Percentiles rank a stretch among this genome's conserved stretches.
Evolutionary conservation across 2,329 filamentous ascomycete species (phyloP).

Genomic region (Pseudocercospora fijiensis): DNA sequence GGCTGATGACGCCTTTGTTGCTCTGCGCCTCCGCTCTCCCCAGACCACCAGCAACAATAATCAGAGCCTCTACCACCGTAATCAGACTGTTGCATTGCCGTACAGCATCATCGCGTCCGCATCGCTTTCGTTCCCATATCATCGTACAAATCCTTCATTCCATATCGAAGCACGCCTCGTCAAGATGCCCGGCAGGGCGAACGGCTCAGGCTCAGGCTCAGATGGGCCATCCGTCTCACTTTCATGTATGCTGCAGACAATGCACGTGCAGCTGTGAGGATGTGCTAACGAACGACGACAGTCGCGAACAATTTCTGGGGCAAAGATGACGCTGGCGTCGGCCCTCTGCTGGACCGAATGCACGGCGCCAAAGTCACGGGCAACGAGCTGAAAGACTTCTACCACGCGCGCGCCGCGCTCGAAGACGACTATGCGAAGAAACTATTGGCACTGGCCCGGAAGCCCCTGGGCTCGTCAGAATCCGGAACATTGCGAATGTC

Average conservation of each 20-base stretch:
- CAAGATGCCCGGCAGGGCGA: slow-evolving; percentile 37
- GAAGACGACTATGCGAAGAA: slow-evolving; percentile 97
- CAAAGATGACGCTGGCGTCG: slow-evolving; percentile 95
- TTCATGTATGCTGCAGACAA: slow-evolving; percentile 35
- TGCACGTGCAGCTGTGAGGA: not conserved
- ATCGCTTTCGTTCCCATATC: not conserved
- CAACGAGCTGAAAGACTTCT: slow-evolving; percentile 91
- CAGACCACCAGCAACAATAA: not conserved
- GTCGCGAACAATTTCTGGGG: slow-evolving; percentile 99
- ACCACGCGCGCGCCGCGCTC: slow-evolving; percentile 83
- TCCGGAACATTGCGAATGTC: slow-evolving; percentile 78
- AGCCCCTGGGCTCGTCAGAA: slow-evolving; percentile 85
- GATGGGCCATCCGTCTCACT: slow-evolving; percentile 40
- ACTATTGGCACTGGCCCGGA: slow-evolving; percentile 78
- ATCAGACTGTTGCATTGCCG: not conserved
- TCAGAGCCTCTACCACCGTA: not conserved
- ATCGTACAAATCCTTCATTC: not conserved
- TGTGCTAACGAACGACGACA: slow-evolving; percentile 45
- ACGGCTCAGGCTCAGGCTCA: slow-evolving; percentile 35
- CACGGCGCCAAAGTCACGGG: slow-evolving; percentile 88
- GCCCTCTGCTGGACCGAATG: slow-evolving; percentile 90
- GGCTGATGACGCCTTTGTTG: not conserved
- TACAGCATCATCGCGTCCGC: not conserved
- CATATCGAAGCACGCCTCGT: not conserved
- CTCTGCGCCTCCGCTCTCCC: not conserved